Evolutionary conservation across 495 filamentous ascomycete species (phyloP).

Genomic region (Neurospora sp.): DNA sequence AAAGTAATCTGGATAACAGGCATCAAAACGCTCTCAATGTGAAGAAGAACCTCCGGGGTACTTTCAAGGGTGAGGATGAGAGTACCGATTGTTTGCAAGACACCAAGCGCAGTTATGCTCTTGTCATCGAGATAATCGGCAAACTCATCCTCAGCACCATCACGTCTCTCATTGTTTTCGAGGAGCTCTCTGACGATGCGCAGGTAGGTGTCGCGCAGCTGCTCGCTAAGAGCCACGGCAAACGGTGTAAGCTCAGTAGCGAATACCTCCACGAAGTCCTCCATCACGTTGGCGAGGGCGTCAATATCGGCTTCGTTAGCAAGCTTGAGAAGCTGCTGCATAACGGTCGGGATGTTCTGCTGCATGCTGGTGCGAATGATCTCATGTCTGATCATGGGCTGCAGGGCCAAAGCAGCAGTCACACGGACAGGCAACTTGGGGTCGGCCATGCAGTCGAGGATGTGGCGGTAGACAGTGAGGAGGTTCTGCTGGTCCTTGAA

Average conservation of each 20-base stretch:
- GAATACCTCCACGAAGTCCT: slow-evolving; percentile 98
- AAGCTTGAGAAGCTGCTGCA: slow-evolving; percentile 95
- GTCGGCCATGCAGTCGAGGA: slow-evolving; percentile 94
- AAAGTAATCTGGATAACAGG: slow-evolving; percentile 92
- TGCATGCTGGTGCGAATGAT: slow-evolving; percentile 91
- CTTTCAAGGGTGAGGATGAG: slow-evolving; percentile 94
- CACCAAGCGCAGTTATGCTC: slow-evolving; percentile 93
- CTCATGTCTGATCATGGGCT: slow-evolving; percentile 92
- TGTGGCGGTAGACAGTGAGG: slow-evolving; percentile 90
- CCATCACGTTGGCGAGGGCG: slow-evolving; percentile 96
- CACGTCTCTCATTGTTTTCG: slow-evolving; percentile 65
- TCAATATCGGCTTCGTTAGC: slow-evolving; percentile 95
- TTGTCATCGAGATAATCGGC: slow-evolving; percentile 96
- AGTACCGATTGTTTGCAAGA: slow-evolving; percentile 94
- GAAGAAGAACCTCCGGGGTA: slow-evolving; percentile 85
- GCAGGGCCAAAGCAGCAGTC: slow-evolving; percentile 85
- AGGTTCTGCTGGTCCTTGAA: slow-evolving; percentile 94
- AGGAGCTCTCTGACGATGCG: slow-evolving; percentile 86
- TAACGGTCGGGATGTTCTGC: slow-evolving; percentile 97
- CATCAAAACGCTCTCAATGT: slow-evolving; percentile 92
- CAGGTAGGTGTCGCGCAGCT: slow-evolving; percentile 91
- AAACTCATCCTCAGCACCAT: slow-evolving; percentile 64
- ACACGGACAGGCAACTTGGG: slow-evolving; percentile 83
- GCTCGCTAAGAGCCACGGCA: slow-evolving; percentile 93
- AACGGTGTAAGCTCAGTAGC: slow-evolving; percentile 92